A percentile compares a stretch with the other conserved stretches of the same genome.
Evolutionary conservation across 495 filamentous ascomycete genomes (phyloP).

Genomic region (Oidiodendron maius): DNA sequence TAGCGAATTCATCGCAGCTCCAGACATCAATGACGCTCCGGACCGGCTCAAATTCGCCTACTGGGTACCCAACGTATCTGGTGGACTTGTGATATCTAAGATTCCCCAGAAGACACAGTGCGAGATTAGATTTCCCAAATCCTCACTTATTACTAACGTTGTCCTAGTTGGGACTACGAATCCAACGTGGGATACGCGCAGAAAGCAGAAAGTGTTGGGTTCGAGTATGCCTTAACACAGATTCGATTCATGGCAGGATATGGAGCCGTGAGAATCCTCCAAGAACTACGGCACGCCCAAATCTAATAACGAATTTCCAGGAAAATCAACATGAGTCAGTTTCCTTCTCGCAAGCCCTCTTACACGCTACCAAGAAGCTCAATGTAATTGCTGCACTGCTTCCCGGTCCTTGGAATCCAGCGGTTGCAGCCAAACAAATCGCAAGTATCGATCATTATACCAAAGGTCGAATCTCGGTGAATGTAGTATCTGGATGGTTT

Average conservation of each 20-base stretch:
- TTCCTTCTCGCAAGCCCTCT: conserved; percentile 41
- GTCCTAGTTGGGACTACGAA: conserved; percentile 33
- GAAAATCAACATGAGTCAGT: conserved; percentile 43
- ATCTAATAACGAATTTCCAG: conserved; percentile 8
- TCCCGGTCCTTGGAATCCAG: conserved; percentile 43
- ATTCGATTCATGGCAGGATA: conserved; percentile 44
- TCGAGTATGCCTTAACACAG: conserved; percentile 43
- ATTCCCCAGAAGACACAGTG: conserved; percentile 35
- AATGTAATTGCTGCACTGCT: conserved; percentile 44
- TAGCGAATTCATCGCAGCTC: conserved; percentile 8
- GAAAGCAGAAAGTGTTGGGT: conserved; percentile 36
- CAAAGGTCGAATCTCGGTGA: conserved; percentile 39
- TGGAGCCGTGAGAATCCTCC: conserved; percentile 27
- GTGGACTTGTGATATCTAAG: conserved; percentile 41
- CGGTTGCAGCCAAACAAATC: conserved; percentile 43
- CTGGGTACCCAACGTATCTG: conserved; percentile 46
- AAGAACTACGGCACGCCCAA: neutral
- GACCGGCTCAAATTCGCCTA: conserved; percentile 25
- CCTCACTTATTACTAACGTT: neutral
- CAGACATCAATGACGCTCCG: conserved; percentile 15
- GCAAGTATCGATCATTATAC: conserved; percentile 43
- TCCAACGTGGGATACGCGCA: conserved; percentile 38
- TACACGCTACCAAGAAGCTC: conserved; percentile 34
- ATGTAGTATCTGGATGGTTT: conserved; percentile 45
- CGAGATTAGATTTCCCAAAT: neutral